phyloP scores from a whole-genome alignment of 139 green algal genomes.

The Tetradesmus obliquus region DNA sequence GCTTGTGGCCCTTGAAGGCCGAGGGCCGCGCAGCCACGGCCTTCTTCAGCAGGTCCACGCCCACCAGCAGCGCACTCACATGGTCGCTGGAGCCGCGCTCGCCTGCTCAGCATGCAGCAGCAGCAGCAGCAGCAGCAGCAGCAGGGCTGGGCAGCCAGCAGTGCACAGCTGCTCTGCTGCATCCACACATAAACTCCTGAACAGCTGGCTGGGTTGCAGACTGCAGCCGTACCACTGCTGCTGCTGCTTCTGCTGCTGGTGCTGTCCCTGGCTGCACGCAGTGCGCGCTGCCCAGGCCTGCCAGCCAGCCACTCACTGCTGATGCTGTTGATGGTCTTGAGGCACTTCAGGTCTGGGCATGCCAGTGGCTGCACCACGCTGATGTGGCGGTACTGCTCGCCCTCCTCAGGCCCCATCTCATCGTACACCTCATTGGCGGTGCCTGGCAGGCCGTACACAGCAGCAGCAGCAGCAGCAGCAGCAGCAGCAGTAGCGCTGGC shows the following conservation, averaged over 20 bases:
- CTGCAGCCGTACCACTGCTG: background rate
- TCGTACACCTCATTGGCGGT: slow-evolving; percentile 26
- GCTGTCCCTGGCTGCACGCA: background rate
- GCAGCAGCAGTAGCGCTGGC: background rate
- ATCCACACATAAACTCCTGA: background rate
- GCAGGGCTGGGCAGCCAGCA: too few species aligned
- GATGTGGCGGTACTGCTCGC: slow-evolving; percentile 31
- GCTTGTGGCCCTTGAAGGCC: background rate
- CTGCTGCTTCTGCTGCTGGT: background rate
- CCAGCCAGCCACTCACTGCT: slow-evolving; percentile 7
- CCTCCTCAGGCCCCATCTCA: slow-evolving; percentile 5
- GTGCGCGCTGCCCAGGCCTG: background rate
- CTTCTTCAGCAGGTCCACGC: slow-evolving; percentile 37
- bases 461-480: background rate
- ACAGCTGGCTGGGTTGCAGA: background rate
- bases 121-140: background rate
- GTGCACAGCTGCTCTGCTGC: background rate
- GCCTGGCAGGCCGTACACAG: background rate
- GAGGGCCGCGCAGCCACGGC: background rate
- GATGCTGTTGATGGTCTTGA: slow-evolving; percentile 22
- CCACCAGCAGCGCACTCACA: slow-evolving; percentile 30
- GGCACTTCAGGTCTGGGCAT: slow-evolving; percentile 7
- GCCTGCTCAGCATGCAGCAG: background rate
- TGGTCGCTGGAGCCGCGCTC: slow-evolving; percentile 29
- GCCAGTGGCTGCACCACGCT: slow-evolving; percentile 2